Base-by-base conservation (phyloP, 2,329 filamentous ascomycete genomes). In the Fusarium globosum region DNA sequence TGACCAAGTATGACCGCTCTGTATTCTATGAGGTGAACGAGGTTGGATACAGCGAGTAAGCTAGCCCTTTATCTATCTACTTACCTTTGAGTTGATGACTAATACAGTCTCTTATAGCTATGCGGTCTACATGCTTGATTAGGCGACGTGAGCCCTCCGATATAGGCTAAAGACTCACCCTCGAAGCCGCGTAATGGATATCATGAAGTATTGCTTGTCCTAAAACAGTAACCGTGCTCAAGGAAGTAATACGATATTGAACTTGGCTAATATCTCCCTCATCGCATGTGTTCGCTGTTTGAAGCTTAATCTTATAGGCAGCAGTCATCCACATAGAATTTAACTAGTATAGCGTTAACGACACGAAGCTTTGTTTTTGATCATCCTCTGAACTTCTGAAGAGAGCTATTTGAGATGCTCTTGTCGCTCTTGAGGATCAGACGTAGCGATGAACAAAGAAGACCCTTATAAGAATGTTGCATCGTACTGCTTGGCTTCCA, bases 31-130 rank as follows among this genome's bases (percentile, higher is more conserved):
- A 69, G 1, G 60, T 53, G 16, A 53, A 64, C 11, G 55, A 67
- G 45, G 63, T 66, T 7, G 73, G 74, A 33, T 74, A 76, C 4
- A 76, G 63, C 23, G 71, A 72, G 73, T 76, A 57, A 45, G 70
- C 46, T 26, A 20, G 2, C 18, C 2, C 9, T n/a, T n/a, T n/a
- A n/a, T n/a, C n/a, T n/a, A n/a, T n/a, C n/a, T n/a, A n/a, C n/a
- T n/a, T n/a, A n/a, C n/a, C n/a, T n/a, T n/a, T n/a, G n/a, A n/a
- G n/a, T n/a, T n/a, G n/a, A n/a, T n/a, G n/a, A n/a, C n/a, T n/a
- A n/a, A n/a, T n/a, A n/a, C n/a, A n/a, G n/a, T n/a, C n/a, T n/a
- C n/a, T n/a, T n/a, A n/a, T n/a, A n/a, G n/a, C n/a, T n/a, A n/a
- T n/a, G n/a, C n/a, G n/a, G n/a, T n/a, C n/a, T n/a, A n/a, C n/a